These are phyloP conservation scores for Hamigera avellanea DNA, from an alignment of 495 filamentous ascomycete genomes.

Conservation along the genomic window DNA sequence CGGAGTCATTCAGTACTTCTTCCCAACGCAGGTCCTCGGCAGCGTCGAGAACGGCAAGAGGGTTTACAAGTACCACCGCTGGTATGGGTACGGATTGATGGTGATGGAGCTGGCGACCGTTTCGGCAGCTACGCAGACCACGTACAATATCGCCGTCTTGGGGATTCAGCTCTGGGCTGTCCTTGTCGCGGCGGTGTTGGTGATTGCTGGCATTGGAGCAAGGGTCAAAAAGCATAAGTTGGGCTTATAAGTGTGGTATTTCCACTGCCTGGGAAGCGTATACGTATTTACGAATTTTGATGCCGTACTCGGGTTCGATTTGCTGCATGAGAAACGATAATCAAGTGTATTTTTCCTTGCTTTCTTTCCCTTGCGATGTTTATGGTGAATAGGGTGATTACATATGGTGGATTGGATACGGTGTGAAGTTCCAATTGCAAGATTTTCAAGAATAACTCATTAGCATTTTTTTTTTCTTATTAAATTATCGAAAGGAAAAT, in stretches of 20 bases:
- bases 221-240: slow-evolving; percentile 78
- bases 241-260: slow-evolving; percentile 39
- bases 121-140: slow-evolving; percentile 61
- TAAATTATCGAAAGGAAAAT: too few species aligned
- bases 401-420: too few species aligned
- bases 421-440: too few species aligned
- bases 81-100: slow-evolving; percentile 64
- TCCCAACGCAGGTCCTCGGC: slow-evolving; percentile 55
- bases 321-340: too few species aligned
- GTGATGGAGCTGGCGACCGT: slow-evolving; percentile 62
- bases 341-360: too few species aligned
- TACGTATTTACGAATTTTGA: too few species aligned
- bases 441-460: too few species aligned
- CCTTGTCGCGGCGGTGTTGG: slow-evolving; percentile 44
- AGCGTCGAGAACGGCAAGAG: slow-evolving; percentile 67
- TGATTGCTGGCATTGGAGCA: slow-evolving; percentile 58
- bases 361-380: too few species aligned
- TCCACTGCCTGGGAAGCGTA: too few species aligned
- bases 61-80: slow-evolving; percentile 82
- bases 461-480: too few species aligned
- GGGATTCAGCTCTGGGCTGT: slow-evolving; percentile 65
- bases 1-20: slow-evolving; percentile 68
- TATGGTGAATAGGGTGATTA: too few species aligned
- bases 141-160: slow-evolving; percentile 48
- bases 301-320: too few species aligned